phyloP scores from a whole-genome alignment of 2,329 filamentous ascomycete genomes.

The Coniella lustricola region DNA sequence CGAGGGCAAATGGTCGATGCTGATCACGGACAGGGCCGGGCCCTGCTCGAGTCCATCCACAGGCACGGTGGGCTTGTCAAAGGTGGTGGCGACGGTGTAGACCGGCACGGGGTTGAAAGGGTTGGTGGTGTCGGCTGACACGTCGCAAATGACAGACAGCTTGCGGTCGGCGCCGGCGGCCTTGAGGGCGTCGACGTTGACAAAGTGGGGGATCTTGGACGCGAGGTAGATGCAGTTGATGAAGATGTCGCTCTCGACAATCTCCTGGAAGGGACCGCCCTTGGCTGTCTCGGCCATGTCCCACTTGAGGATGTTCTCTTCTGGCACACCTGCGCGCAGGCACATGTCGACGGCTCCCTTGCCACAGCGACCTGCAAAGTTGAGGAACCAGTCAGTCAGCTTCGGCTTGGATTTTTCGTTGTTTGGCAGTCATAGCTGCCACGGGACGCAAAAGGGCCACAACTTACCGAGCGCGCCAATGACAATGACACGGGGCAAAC shows the following conservation, averaged over 20 bases:
- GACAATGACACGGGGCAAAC: conserved; percentile 67
- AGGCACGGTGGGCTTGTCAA: conserved; percentile 77
- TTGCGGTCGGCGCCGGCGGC: conserved; percentile 52
- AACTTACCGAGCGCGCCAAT: conserved; percentile 53
- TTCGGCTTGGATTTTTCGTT: too few species aligned
- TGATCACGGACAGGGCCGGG: conserved; percentile 69
- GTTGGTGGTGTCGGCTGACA: conserved; percentile 68
- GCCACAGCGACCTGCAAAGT: conserved; percentile 65
- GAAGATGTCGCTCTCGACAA: conserved; percentile 68
- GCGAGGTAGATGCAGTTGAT: conserved; percentile 87
- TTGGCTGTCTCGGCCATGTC: conserved; percentile 74
- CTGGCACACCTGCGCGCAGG: conserved; percentile 63
- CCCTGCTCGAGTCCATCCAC: conserved; percentile 53
- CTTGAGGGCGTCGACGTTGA: conserved; percentile 63
- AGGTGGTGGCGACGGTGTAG: conserved; percentile 79
- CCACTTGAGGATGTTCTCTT: conserved; percentile 59
- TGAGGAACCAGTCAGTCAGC: background rate
- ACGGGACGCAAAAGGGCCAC: background rate
- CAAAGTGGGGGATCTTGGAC: conserved; percentile 72
- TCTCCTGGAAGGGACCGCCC: conserved; percentile 73
- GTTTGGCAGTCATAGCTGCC: background rate
- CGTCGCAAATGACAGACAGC: conserved; percentile 74
- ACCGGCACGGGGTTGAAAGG: conserved; percentile 68
- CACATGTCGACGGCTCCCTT: conserved; percentile 77
- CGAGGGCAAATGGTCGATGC: conserved; percentile 78